Percentiles rank a stretch among this genome's conserved stretches.
Evolutionary conservation across 1,139 yeast genomes (phyloP).

Genomic region (Kluyveromyces marxianus): DNA sequence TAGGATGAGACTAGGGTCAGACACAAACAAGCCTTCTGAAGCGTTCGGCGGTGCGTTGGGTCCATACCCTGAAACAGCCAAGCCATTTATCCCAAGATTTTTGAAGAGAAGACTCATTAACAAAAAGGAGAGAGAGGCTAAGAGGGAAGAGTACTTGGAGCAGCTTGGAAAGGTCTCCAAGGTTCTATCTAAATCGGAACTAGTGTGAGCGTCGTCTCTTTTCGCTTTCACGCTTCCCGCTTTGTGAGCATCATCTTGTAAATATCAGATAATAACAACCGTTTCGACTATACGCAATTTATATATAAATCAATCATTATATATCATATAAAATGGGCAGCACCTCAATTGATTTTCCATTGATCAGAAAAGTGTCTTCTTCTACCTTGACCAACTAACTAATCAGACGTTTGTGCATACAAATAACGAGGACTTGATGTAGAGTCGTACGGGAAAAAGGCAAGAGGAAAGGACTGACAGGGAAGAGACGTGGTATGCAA

Average conservation of each 20-base stretch:
- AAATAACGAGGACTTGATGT: no score
- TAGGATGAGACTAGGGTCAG: constrained; percentile 52
- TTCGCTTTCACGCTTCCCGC: neutral
- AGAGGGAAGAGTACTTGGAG: constrained; percentile 12
- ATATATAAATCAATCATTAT: no score
- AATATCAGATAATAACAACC: no score
- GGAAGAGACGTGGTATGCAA: no score
- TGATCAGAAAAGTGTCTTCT: no score
- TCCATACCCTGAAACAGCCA: constrained; percentile 57
- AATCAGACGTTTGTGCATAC: no score
- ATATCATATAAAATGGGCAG: no score
- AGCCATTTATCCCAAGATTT: constrained; percentile 58
- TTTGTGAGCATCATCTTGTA: neutral
- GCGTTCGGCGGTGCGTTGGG: constrained; percentile 76
- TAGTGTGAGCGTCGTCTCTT: neutral
- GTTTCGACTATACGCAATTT: no score
- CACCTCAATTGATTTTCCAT: no score
- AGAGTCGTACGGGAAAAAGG: no score
- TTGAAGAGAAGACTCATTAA: constrained; percentile 38
- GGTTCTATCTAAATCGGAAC: constrained; percentile 1
- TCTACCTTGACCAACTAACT: no score
- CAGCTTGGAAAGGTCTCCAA: constrained; percentile 13
- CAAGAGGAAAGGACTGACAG: no score
- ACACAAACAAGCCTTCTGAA: constrained; percentile 54
- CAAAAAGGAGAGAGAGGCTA: constrained; percentile 28